Base-by-base conservation (phyloP, 768 basidiomycete genomes). In the Xerocomellus chrysenteron region DNA sequence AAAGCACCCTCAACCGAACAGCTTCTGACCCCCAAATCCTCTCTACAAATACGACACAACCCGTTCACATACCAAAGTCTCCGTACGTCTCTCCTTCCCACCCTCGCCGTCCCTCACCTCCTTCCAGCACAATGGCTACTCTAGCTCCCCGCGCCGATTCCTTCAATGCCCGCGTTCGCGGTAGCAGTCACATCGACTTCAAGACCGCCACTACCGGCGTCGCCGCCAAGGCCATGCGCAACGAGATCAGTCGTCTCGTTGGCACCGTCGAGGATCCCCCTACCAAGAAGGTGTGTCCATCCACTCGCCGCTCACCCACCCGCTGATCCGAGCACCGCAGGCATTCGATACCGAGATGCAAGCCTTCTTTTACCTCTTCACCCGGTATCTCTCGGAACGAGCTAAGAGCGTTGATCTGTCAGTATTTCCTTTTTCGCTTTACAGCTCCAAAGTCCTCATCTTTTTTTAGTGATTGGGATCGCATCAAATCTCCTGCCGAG, bases 131-230 rank as follows among this genome's bases (percentile, higher is more conserved):
- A 75, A 80, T 86, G 75, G 76, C 59, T 65, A 82, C 63, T 40
- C 73, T 78, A 24, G 78, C 85, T 72, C 87, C 86, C 51, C 81
- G 84, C 62, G 74, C 73, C 67, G 87, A 90, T 60, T 81, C 87
- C 55, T 78, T 88, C 82, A 84, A 80, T 63, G 80, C 84, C 68
- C 86, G 89, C 59, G 83, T 82, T 52, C 85, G 90, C 56, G 90
- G 90, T 62, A 83, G 85, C 52, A 85, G 83, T 64, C 88, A 92
- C 73, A 87, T 92, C 78, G 90, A 98, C 77, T 96, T 96, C 85
- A 94, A 95, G 81, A 95, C 93, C n/a, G 96, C 96, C 61, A 95
- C 85, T 50, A 94, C 93, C 52, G 93, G 92, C 62, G 88, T 94
- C 62, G 89, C 92, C 28, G 90, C 92, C 63, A 98, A 97, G 79